Evolutionary conservation across 2,329 filamentous ascomycete genomes (phyloP).

Genomic region (Chalara sp.): DNA sequence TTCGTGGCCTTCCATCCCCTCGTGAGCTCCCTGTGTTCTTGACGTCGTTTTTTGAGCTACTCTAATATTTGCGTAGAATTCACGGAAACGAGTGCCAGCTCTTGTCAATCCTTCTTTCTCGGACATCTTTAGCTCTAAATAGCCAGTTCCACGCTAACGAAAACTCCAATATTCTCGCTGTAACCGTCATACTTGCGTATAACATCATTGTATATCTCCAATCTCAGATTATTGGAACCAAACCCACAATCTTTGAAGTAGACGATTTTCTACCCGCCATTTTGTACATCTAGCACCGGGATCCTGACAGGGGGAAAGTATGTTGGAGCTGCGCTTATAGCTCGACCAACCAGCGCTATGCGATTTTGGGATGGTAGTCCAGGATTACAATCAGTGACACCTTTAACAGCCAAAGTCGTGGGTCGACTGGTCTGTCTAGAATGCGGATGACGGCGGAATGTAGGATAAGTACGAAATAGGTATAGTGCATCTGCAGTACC

Average conservation of each 20-base stretch:
- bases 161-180: neutral
- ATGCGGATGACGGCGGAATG: too few relatives aligned
- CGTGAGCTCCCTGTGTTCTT: neutral
- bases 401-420: neutral
- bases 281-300: too few relatives aligned
- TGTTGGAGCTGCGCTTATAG: neutral
- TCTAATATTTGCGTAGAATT: neutral
- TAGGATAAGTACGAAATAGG: too few relatives aligned
- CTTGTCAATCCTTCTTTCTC: neutral
- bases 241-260: neutral
- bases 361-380: neutral
- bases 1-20: neutral
- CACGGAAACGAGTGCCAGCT: neutral
- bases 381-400: too few relatives aligned
- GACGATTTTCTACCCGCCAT: neutral
- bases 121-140: neutral
- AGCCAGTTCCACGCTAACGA: neutral
- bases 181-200: neutral
- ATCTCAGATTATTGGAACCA: neutral
- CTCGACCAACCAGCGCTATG: neutral
- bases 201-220: neutral
- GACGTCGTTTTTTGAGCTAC: neutral
- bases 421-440: neutral
- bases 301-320: neutral
- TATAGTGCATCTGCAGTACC: too few relatives aligned